Conservation (phyloP, 2,329 filamentous ascomycete genomes). For the Xylogone sp. region DNA sequence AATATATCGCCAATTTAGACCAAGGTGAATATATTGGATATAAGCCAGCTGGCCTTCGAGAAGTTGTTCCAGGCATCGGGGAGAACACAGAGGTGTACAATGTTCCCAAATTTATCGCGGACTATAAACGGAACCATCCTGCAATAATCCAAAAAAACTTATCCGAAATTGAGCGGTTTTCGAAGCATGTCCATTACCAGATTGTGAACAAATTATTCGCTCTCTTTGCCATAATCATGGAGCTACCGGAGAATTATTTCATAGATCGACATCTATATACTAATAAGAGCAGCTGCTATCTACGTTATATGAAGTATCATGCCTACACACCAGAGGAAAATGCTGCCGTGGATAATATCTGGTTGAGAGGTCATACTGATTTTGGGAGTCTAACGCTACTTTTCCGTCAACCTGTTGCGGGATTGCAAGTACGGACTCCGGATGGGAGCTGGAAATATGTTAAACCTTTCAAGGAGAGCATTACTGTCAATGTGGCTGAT, state of each 20-base stretch:
- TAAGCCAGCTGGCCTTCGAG: conserved; percentile 28
- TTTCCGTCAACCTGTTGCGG: conserved; percentile 35
- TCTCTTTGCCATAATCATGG: conserved; percentile 56
- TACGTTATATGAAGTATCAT: conserved; percentile 57
- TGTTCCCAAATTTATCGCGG: conserved; percentile 48
- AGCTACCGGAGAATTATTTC: conserved; percentile 54
- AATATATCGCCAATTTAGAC: conserved; percentile 41
- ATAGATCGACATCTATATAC: conserved; percentile 52
- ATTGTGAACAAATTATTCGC: conserved; percentile 52
- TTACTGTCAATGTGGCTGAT: conserved; percentile 47
- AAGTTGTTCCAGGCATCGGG: conserved; percentile 3
- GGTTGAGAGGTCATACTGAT: conserved; percentile 39
- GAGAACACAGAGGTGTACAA: conserved; percentile 58
- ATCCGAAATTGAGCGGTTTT: conserved; percentile 50
- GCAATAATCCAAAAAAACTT: conserved; percentile 42
- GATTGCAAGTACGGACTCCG: conserved; percentile 34
- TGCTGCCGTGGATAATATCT: conserved; percentile 38
- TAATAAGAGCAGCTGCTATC: conserved; percentile 50
- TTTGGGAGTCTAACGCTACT: conserved; percentile 32
- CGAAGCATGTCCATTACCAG: conserved; percentile 38
- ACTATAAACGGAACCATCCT: conserved; percentile 40
- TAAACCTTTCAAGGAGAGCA: conserved; percentile 40
- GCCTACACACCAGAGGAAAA: conserved; percentile 44
- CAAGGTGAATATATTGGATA: conserved; percentile 54
- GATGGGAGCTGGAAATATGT: conserved; percentile 46